These are phyloP conservation scores for Tieghemiomyces parasiticus DNA, from an alignment of 192 early-diverging fungal genomes.

Conservation along the genomic window DNA sequence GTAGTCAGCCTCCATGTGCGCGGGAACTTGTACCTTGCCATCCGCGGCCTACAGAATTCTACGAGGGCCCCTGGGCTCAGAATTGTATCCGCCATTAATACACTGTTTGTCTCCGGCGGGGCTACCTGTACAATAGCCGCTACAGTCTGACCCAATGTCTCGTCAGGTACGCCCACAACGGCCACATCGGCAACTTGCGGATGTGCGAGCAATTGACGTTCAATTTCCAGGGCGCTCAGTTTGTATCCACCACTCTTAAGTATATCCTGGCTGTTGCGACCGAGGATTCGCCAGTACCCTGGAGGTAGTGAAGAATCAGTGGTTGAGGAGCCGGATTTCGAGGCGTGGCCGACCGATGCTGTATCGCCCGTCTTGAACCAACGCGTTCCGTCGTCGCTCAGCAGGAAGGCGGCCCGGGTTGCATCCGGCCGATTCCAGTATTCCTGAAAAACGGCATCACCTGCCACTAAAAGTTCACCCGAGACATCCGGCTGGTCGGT, in stretches of 20 bases:
- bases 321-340: no score
- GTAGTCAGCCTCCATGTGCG: slow-evolving; percentile 25
- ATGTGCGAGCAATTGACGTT: slow-evolving; percentile 55
- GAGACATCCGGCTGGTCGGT: slow-evolving; percentile 28
- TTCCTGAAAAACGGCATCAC: slow-evolving; percentile 59
- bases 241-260: slow-evolving; percentile 86
- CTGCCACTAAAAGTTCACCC: slow-evolving; percentile 60
- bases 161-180: slow-evolving; percentile 54
- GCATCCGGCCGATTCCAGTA: slow-evolving; percentile 62
- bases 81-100: background rate
- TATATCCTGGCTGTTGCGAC: slow-evolving; percentile 67
- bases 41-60: slow-evolving; percentile 33
- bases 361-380: slow-evolving; percentile 80
- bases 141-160: slow-evolving; percentile 63
- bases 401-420: slow-evolving; percentile 53
- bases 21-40: slow-evolving; percentile 72
- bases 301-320: no score
- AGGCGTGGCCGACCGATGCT: no score
- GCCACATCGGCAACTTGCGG: slow-evolving; percentile 48
- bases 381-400: slow-evolving; percentile 50
- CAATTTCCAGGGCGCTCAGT: slow-evolving; percentile 69
- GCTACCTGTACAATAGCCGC: slow-evolving; percentile 46
- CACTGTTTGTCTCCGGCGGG: slow-evolving; percentile 13
- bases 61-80: slow-evolving; percentile 22
- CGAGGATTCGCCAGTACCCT: slow-evolving; percentile 47